These are phyloP conservation scores for Nothophytophthora sp. DNA, from an alignment of 352 stramenopile genomes.

Conservation along the genomic window DNA sequence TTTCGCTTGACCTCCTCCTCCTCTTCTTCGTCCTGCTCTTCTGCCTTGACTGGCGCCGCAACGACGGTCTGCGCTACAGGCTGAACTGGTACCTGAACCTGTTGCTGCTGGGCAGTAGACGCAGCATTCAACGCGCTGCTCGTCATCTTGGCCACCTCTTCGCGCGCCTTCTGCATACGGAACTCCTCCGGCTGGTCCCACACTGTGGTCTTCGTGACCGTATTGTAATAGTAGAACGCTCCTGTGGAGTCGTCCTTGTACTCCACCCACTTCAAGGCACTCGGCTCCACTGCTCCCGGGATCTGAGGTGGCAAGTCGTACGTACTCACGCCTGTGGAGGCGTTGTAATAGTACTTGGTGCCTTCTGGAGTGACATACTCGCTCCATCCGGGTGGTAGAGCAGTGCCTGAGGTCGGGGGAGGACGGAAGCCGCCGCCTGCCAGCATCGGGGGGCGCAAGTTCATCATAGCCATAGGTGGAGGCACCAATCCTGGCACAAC, in stretches of 20 bases:
- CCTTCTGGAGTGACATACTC: conserved; percentile 60
- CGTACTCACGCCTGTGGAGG: conserved; percentile 54
- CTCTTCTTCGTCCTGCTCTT: conserved; percentile 34
- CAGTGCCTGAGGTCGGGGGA: conserved; percentile 14
- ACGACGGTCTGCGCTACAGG: too few relatives aligned
- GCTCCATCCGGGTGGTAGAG: conserved; percentile 57
- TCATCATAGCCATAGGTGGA: conserved; percentile 16
- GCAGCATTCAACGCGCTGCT: conserved; percentile 19
- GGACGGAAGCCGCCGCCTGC: conserved; percentile 13
- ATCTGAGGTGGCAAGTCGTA: conserved; percentile 44
- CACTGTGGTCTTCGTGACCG: conserved; percentile 66
- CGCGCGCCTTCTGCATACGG: conserved; percentile 68
- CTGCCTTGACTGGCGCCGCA: too few relatives aligned
- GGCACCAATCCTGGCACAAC: conserved; percentile 24
- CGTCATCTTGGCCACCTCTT: conserved; percentile 73
- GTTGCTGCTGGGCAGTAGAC: conserved; percentile 2
- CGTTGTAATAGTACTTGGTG: conserved; percentile 65
- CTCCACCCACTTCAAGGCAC: conserved; percentile 54
- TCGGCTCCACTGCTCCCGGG: background rate
- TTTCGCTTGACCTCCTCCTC: conserved; percentile 26
- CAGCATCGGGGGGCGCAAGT: conserved; percentile 16
- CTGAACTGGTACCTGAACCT: conserved; percentile 3
- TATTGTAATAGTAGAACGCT: conserved; percentile 85
- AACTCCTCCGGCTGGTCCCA: conserved; percentile 84
- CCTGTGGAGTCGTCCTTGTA: conserved; percentile 77